Evolutionary conservation across 2,329 filamentous ascomycete species (phyloP).

Genomic region (Cladophialophora chaetospira): DNA sequence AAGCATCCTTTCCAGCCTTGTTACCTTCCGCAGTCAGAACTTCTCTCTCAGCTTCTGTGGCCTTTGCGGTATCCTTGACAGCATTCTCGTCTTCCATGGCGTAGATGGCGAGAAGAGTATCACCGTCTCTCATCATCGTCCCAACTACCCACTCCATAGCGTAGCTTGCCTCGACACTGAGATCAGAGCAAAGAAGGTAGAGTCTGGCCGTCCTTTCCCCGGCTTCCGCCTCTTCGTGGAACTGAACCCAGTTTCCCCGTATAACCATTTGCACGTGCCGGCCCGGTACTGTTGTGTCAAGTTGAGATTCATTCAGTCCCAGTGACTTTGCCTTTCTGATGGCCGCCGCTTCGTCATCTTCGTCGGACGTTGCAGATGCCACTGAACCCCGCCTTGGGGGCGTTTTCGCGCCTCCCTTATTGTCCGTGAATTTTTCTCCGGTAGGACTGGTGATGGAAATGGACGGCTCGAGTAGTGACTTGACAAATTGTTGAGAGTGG

Average conservation of each 20-base stretch:
- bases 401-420: constrained; percentile 41
- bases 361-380: constrained; percentile 21
- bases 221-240: constrained; percentile 72
- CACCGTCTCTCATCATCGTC: constrained; percentile 88
- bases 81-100: constrained; percentile 82
- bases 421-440: constrained; percentile 40
- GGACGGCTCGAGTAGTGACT: constrained; percentile 34
- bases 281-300: constrained; percentile 72
- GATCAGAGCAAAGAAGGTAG: constrained; percentile 92
- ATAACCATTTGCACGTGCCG: constrained; percentile 87
- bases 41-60: constrained; percentile 47
- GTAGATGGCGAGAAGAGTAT: constrained; percentile 90
- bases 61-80: constrained; percentile 41
- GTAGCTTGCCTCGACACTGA: constrained; percentile 92
- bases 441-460: constrained; percentile 35
- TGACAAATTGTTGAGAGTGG: constrained; percentile 21
- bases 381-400: constrained; percentile 14
- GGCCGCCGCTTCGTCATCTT: constrained; percentile 79
- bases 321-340: constrained; percentile 87
- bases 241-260: constrained; percentile 72
- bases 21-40: constrained; percentile 63
- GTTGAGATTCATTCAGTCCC: constrained; percentile 74
- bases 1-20: constrained; percentile 74
- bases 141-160: constrained; percentile 97
- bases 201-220: constrained; percentile 78